Base-by-base conservation (phyloP, 345 rosid genomes). In the Salix brachista region DNA sequence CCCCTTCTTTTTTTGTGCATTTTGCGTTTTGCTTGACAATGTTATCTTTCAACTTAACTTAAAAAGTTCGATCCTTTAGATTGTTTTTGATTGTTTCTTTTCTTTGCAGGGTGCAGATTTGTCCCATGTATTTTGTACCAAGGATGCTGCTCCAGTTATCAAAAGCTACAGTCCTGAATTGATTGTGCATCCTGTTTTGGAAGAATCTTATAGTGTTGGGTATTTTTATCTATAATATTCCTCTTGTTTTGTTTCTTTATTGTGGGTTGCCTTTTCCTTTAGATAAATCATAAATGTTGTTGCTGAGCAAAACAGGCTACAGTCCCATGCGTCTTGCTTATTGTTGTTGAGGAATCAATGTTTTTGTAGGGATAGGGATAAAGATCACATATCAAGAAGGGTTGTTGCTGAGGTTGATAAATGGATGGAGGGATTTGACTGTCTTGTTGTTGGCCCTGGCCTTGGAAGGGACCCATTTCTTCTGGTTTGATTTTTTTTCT, bases 371-470 rank as follows among this genome's bases (percentile, higher is more conserved):
- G 97, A 89, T 77, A 92, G 87, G 83, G 90, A 88, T 14, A 83
- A 79, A 79, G 65, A 79, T 46, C 7, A 34, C 21, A 74, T 91
- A 56, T 80, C 87, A 37, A 77, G 73, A 72, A 88, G 86, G 73
- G 88, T 93, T 85, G 85, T 93, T n/a, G 83, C 90, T 3, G 98
- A 96, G 89, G 88, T 93, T 50, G 86, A 85, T 83, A 91, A 88
- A 76, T 96, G 99, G 99, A 90, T 93, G 90, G 91, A 89, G 78
- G 90, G 97, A 84, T 93, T 96, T 87, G 99, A 96, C 89, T 96
- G 96, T 69, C 89, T 96, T 80, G 94, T 93, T 1, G 87, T 92
- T 77, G 99, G 99, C 72, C 99, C 99, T 72, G 99, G 99, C 75
- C 94, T 96, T 73, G 99, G 99, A 80, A 91, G 98, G 83, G 98